Base-by-base conservation (phyloP, 179 eudicot genomes). In the Patellifolia procumbens region DNA sequence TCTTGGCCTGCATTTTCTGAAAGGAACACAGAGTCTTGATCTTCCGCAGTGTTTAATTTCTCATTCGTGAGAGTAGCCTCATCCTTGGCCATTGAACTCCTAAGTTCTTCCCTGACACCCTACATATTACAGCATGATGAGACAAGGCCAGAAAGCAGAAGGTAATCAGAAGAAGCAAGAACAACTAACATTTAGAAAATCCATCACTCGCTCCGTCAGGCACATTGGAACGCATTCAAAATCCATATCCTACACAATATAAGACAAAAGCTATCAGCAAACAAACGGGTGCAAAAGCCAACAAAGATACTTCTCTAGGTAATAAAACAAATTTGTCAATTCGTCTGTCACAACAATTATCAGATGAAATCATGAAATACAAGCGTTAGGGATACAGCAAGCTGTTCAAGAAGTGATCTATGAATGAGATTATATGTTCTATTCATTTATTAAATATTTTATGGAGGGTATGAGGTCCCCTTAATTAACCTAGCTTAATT, bases 1-100 rank as follows among this genome's bases (percentile, higher is more conserved):
- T 84, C 86, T 74, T 81, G 82, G 70, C 74, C 85, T 8, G 71
- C 72, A 68, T 74, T 74, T 56, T 28, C 71, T 72, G 85, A 74
- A 53, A 45, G 61, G 55, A 70, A 74, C 60, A 39, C 9, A 70
- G 43, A n/a, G 34, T 70, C 83, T 16, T 73, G 79, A 79, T 81
- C 78, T 49, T 74, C 68, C 31, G 78, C 80, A 68, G 73, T 68
- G 73, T 71, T 82, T 35, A 91, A 86, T 85, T 83, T 85, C 85
- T 93, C 97, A 78, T 90, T 91, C 85, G 88, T 91, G 49, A 95
- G 84, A 74, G 85, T 81, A 74, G 84, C 88, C 20, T 91, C 97
- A 89, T 95, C 97, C 74, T 86, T 91, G 26, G 95, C 97, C 97
- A 95, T 95, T 79, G 97, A 86, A 79, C 83, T 86, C 84, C 99